A percentile compares a stretch with the other conserved stretches of the same genome.
phyloP scores from a whole-genome alignment of 2,329 filamentous ascomycete species.

The Colletotrichum kahawae region DNA sequence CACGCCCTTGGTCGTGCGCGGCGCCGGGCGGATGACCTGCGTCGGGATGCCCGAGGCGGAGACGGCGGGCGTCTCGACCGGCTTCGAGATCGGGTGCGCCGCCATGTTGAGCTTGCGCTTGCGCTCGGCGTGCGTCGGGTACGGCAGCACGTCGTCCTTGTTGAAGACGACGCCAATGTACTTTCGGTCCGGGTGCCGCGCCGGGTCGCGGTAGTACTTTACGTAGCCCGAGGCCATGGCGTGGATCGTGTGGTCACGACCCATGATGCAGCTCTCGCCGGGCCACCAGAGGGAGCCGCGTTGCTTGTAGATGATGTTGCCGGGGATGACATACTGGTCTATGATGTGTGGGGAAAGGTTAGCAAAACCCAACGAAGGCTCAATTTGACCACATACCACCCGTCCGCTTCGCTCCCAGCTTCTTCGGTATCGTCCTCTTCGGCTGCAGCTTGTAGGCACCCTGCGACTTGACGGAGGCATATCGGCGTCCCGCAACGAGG shows the following conservation, averaged over 20 bases:
- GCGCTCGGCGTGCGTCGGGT: slow-evolving; percentile 74
- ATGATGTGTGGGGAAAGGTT: slow-evolving; percentile 10
- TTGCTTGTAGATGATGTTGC: slow-evolving; percentile 98
- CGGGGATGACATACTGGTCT: slow-evolving; percentile 93
- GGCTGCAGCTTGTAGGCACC: slow-evolving; percentile 70
- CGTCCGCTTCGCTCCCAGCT: slow-evolving; percentile 91
- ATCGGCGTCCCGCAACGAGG: slow-evolving; percentile 54
- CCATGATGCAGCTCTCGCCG: slow-evolving; percentile 94
- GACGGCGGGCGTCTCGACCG: slow-evolving; percentile 41
- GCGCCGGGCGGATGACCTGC: slow-evolving; percentile 43
- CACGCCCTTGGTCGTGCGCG: slow-evolving; percentile 30
- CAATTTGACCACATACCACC: slow-evolving; percentile 67
- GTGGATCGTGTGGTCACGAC: slow-evolving; percentile 95
- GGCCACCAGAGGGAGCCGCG: slow-evolving; percentile 93
- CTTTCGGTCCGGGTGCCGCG: slow-evolving; percentile 81
- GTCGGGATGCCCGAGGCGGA: slow-evolving; percentile 57
- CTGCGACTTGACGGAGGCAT: slow-evolving; percentile 67
- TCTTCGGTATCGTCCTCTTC: slow-evolving; percentile 72
- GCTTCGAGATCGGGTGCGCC: slow-evolving; percentile 50
- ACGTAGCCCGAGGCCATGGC: slow-evolving; percentile 87
- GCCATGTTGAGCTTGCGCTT: slow-evolving; percentile 79
- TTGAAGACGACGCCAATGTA: slow-evolving; percentile 95
- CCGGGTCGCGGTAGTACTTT: slow-evolving; percentile 92
- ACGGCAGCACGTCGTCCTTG: slow-evolving; percentile 80
- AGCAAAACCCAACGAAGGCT: not conserved